Base-by-base conservation (phyloP, 495 filamentous ascomycete species). In the Trichoderma orchidacearum region DNA sequence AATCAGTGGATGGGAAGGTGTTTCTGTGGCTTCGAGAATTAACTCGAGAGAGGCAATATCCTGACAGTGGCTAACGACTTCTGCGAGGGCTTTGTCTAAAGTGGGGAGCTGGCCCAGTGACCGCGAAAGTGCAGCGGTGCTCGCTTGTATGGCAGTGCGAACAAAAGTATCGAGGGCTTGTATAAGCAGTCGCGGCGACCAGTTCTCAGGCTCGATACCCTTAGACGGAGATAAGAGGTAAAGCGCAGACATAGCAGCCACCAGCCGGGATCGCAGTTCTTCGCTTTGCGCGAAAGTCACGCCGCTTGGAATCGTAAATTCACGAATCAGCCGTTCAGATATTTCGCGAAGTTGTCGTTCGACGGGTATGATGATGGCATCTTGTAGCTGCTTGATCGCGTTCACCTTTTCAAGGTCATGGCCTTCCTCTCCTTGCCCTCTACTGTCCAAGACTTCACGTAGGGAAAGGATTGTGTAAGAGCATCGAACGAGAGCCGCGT, bases 1-100 rank as follows among this genome's bases (percentile, higher is more conserved):
- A 21, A 89, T 63, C 17, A 85, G 71, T 0, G 85, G 83, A 59
- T 89, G 86, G 0, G 68, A 51, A 1, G 87, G 89, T 1, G 81
- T 74, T 52, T 80, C 85, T 2, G 81, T 82, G 12, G 73, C 75
- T 55, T 77, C 81, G 32, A 98, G 79, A 25, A 96, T 80, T 2
- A 80, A 75, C 68, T 97, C 92, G 1, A 97, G 68, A 2, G 89
- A 88, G 9, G 92, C 85, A 25, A 97, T 83, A 58, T 93, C 94
- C 70, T 95, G 89, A 64, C 94, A 96, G 48, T 89, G 77, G 5
- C 83, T 81, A 8, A 87, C 85, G 15, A 96, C 79, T 64, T 97
- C 93, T 27, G 80, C 72, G 5, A 98, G 78, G 2, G 89, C 84
- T 29, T 89, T 79, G 41, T 96, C 90, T 36, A 98, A 77, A 0